phyloP scores from a whole-genome alignment of 176 grass and related monocot species.

The Lolium rigidum region DNA sequence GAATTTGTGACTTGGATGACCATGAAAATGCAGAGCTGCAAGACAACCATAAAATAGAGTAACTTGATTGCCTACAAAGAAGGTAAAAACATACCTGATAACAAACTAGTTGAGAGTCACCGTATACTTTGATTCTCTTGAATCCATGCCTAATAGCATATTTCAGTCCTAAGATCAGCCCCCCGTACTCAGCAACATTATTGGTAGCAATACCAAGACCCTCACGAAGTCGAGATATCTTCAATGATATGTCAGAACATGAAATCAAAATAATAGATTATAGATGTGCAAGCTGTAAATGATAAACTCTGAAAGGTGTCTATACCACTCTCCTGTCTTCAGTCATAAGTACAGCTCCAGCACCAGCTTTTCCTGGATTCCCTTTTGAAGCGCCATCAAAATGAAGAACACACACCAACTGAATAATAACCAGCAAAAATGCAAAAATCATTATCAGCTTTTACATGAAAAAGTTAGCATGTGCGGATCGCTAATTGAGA shows the following conservation, averaged over 20 bases:
- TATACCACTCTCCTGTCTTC: slow-evolving; percentile 76
- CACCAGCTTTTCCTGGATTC: slow-evolving; percentile 84
- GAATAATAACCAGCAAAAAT: slow-evolving; percentile 30
- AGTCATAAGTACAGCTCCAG: slow-evolving; percentile 74
- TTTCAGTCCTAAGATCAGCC: slow-evolving; percentile 69
- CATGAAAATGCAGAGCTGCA: slow-evolving; percentile 17
- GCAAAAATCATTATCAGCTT: slow-evolving; percentile 19
- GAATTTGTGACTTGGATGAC: slow-evolving; percentile 1
- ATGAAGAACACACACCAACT: slow-evolving; percentile 70
- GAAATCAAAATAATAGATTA: slow-evolving; percentile 24
- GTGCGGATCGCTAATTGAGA: neutral
- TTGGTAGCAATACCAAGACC: slow-evolving; percentile 64
- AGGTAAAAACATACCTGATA: slow-evolving; percentile 55
- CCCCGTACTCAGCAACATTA: slow-evolving; percentile 77
- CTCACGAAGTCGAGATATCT: slow-evolving; percentile 76
- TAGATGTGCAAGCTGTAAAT: neutral
- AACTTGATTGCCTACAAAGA: slow-evolving; percentile 17
- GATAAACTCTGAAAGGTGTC: slow-evolving; percentile 9
- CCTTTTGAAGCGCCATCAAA: slow-evolving; percentile 87
- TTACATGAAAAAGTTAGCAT: slow-evolving; percentile 22
- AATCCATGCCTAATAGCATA: slow-evolving; percentile 67
- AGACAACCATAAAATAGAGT: slow-evolving; percentile 6
- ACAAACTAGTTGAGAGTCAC: slow-evolving; percentile 79
- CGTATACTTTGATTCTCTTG: slow-evolving; percentile 61
- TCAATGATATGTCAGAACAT: slow-evolving; percentile 33